A percentile compares a stretch with the other conserved stretches of the same genome.
phyloP scores from a whole-genome alignment of 2,329 filamentous ascomycete species.

The Calonectria naviculata region DNA sequence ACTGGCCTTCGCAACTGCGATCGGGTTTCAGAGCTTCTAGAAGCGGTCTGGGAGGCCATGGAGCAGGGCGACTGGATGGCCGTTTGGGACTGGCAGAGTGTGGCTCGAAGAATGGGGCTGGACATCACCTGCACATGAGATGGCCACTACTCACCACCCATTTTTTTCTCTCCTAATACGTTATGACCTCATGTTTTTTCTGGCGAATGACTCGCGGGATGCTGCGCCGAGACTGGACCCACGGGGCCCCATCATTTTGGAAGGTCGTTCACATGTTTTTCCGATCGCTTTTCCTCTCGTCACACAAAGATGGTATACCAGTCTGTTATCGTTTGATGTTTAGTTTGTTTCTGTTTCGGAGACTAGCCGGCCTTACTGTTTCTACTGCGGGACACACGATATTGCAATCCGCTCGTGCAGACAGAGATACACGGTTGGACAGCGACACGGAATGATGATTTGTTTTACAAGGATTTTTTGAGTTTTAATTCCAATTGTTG shows the following conservation, averaged over 20 bases:
- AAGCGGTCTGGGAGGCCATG: constrained; percentile 71
- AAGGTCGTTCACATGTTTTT: constrained; percentile 12
- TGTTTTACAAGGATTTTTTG: background rate
- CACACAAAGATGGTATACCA: constrained; percentile 23
- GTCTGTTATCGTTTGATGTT: constrained; percentile 23
- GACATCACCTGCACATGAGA: constrained; percentile 66
- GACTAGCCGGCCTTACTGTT: background rate
- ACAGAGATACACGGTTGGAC: constrained; percentile 6
- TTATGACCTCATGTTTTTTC: constrained; percentile 15
- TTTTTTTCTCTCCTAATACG: constrained; percentile 12
- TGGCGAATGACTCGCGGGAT: constrained; percentile 10
- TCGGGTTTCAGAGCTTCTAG: constrained; percentile 63
- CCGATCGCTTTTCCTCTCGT: background rate
- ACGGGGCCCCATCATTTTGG: background rate
- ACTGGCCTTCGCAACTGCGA: constrained; percentile 70
- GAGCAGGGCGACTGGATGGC: constrained; percentile 65
- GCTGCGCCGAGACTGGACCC: background rate
- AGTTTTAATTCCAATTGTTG: background rate
- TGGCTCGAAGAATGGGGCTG: constrained; percentile 63
- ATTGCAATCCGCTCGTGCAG: background rate
- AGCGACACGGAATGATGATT: constrained; percentile 3
- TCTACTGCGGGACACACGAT: background rate
- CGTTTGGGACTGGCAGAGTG: constrained; percentile 73
- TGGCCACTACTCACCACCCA: constrained; percentile 33
- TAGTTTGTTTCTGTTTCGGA: constrained; percentile 6